Conservation (phyloP, 176 grass and related monocot genomes). For the Zoysia japonica region DNA sequence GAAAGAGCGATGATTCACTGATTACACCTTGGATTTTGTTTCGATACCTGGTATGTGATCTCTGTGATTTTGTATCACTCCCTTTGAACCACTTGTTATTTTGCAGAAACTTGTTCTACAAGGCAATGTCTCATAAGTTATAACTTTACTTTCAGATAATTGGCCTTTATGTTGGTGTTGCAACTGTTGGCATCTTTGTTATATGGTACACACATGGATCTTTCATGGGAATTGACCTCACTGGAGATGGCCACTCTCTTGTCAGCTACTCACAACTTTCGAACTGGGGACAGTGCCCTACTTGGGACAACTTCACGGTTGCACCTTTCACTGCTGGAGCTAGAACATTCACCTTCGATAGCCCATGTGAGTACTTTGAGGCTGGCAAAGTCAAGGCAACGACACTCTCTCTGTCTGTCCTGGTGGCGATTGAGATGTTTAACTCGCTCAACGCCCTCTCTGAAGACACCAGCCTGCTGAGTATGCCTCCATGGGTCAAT, state of each 20-base stretch:
- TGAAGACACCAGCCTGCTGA: slow-evolving; percentile 84
- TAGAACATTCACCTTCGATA: slow-evolving; percentile 66
- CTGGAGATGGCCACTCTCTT: slow-evolving; percentile 83
- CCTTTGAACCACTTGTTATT: background rate
- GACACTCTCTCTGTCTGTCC: slow-evolving; percentile 74
- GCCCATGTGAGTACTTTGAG: slow-evolving; percentile 90
- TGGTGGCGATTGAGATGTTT: slow-evolving; percentile 98
- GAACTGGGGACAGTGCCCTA: slow-evolving; percentile 91
- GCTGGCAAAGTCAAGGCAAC: slow-evolving; percentile 93
- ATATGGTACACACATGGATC: slow-evolving; percentile 97
- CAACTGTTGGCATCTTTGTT: slow-evolving; percentile 87
- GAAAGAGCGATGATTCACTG: slow-evolving; percentile 80
- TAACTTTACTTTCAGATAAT: slow-evolving; percentile 48
- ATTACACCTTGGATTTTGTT: slow-evolving; percentile 97
- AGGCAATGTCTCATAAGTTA: background rate
- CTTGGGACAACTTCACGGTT: slow-evolving; percentile 82
- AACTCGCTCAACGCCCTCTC: slow-evolving; percentile 94
- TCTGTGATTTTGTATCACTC: background rate
- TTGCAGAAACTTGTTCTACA: background rate
- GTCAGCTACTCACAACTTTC: slow-evolving; percentile 80
- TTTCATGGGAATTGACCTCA: slow-evolving; percentile 93
- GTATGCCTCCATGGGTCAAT: slow-evolving; percentile 96
- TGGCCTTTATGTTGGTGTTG: slow-evolving; percentile 76
- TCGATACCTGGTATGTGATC: slow-evolving; percentile 74
- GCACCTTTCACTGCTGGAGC: slow-evolving; percentile 78